Evolutionary conservation across 805 yeast species (phyloP).

Genomic region (Vanderwaltozyma verrucispora): DNA sequence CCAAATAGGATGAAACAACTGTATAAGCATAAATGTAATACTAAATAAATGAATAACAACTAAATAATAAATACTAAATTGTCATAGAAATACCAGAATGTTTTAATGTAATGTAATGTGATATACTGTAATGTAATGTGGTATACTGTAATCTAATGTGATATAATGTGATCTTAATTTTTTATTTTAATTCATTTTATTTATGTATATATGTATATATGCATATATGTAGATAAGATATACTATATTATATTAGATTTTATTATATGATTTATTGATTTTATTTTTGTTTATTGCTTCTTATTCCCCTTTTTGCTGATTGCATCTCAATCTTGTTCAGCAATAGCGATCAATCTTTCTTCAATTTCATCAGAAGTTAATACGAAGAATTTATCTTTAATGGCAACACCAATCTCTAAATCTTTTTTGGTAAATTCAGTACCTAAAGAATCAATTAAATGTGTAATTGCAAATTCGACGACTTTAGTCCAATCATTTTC

Average conservation of each 20-base stretch:
- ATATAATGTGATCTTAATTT: too few species aligned
- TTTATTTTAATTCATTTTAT: not conserved
- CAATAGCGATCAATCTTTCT: conserved; percentile 86
- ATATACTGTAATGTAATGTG: too few species aligned
- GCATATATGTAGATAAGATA: too few species aligned
- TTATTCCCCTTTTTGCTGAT: not conserved
- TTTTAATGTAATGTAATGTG: too few species aligned
- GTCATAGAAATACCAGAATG: too few species aligned
- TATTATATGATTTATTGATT: too few species aligned
- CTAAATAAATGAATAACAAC: not conserved
- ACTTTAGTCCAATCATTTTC: conserved; percentile 79
- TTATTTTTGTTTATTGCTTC: not conserved
- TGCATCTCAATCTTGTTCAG: conserved; percentile 93
- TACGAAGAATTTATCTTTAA: conserved; percentile 56
- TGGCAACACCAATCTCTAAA: conserved; percentile 85
- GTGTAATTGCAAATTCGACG: conserved; percentile 80
- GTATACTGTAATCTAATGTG: too few species aligned
- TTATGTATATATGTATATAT: not conserved
- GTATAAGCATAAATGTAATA: conserved; percentile 9
- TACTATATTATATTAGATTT: too few species aligned
- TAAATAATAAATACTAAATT: too few species aligned
- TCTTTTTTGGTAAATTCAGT: conserved; percentile 93
- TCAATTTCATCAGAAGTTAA: conserved; percentile 84
- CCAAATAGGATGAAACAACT: conserved; percentile 13
- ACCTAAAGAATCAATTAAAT: conserved; percentile 76